Conservation (phyloP, 495 filamentous ascomycete species). For the Penicillium coprophilum region DNA sequence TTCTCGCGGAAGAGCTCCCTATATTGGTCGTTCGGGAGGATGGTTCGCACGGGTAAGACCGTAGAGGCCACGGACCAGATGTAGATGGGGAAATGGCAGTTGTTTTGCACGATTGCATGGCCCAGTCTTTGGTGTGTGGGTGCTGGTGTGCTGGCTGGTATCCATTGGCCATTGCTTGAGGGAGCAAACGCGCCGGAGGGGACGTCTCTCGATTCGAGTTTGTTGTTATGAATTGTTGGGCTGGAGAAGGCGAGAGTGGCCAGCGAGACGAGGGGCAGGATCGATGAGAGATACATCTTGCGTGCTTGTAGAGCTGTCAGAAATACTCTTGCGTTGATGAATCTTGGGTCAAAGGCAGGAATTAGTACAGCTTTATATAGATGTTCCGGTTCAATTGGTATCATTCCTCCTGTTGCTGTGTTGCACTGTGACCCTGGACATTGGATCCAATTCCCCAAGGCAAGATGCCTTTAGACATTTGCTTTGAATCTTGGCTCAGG, state of each 20-base stretch:
- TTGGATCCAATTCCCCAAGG: conserved; percentile 1
- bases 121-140: conserved; percentile 31
- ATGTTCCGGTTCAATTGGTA: neutral
- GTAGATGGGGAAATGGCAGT: conserved; percentile 47
- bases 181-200: conserved; percentile 12
- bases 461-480: neutral
- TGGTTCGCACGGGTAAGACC: conserved; percentile 31
- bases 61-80: conserved; percentile 54
- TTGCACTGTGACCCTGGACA: neutral
- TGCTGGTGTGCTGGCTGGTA: conserved; percentile 6
- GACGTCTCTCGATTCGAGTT: neutral
- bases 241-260: conserved; percentile 11
- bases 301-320: neutral
- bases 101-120: conserved; percentile 50
- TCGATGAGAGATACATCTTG: conserved; percentile 17
- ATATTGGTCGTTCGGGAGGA: conserved; percentile 30
- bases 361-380: neutral
- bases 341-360: neutral
- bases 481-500: neutral
- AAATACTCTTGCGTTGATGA: neutral
- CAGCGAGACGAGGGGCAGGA: conserved; percentile 10
- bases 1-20: conserved; percentile 48
- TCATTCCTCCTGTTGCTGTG: conserved; percentile 2
- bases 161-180: neutral
- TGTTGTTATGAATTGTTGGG: conserved; percentile 1